Conservation (phyloP, 2,329 filamentous ascomycete genomes). For the Orbilia oligospora region DNA sequence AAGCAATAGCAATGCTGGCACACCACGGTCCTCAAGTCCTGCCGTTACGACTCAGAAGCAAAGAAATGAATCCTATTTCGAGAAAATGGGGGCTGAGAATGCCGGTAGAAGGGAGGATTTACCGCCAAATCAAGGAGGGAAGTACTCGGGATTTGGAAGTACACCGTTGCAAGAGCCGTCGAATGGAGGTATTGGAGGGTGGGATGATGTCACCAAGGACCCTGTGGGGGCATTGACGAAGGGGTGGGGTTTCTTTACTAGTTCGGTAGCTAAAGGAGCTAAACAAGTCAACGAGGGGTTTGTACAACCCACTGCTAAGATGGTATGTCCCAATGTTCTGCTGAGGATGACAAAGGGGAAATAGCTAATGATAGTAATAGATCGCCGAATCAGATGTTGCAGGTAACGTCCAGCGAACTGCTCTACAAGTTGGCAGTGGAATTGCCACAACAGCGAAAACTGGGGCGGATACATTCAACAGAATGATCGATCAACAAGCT, state of each 20-base stretch:
- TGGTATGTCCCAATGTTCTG: constrained; percentile 72
- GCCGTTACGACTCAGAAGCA: constrained; percentile 73
- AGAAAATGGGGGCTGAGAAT: constrained; percentile 85
- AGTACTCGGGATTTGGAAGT: constrained; percentile 91
- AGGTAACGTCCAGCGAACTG: constrained; percentile 71
- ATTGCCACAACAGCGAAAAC: constrained; percentile 62
- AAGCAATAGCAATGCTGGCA: constrained; percentile 63
- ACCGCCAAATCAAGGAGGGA: constrained; percentile 90
- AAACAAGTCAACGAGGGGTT: constrained; percentile 92
- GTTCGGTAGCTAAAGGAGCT: constrained; percentile 88
- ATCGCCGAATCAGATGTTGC: constrained; percentile 85
- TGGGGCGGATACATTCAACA: constrained; percentile 77
- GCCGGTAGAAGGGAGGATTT: constrained; percentile 80
- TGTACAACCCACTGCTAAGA: constrained; percentile 91
- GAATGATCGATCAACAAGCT: constrained; percentile 72
- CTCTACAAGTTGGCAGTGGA: constrained; percentile 52
- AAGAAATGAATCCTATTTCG: constrained; percentile 90
- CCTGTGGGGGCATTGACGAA: constrained; percentile 89
- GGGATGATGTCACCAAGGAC: constrained; percentile 90
- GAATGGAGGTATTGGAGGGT: constrained; percentile 69
- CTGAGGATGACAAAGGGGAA: not conserved
- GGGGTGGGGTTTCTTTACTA: constrained; percentile 94
- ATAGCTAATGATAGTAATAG: constrained; percentile 68
- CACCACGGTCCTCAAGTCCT: constrained; percentile 64
- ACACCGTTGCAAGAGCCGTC: constrained; percentile 70